Evolutionary conservation across 176 grass and related monocot species (phyloP).

Genomic region (Musa beccarii): DNA sequence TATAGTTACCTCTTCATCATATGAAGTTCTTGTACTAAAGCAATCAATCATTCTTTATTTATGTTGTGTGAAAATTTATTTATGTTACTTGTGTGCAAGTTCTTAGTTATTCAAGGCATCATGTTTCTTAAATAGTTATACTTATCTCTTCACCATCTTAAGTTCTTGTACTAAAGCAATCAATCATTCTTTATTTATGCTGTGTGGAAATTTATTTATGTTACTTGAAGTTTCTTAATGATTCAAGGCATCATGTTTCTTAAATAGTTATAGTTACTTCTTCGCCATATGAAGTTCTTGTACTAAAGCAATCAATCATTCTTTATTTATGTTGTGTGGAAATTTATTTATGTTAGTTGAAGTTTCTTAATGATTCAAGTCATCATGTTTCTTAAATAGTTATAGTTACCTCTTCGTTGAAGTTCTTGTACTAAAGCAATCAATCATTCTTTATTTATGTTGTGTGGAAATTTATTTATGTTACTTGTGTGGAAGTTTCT

Average conservation of each 20-base stretch:
- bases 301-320: slow-evolving; percentile 22
- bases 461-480: neutral
- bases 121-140: neutral
- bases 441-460: neutral
- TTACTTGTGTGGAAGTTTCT: neutral
- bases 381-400: neutral
- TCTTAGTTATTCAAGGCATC: neutral
- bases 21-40: slow-evolving; percentile 11
- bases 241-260: too few species aligned
- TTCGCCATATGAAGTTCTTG: neutral
- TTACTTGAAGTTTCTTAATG: neutral
- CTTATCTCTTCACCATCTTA: neutral
- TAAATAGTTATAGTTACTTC: neutral
- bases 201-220: neutral
- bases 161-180: slow-evolving; percentile 18
- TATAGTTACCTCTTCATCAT: neutral
- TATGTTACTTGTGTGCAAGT: neutral
- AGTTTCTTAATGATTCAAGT: neutral
- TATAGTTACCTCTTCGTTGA: neutral
- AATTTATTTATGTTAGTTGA: neutral
- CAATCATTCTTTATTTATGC: neutral
- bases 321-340: neutral
- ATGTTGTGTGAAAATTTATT: neutral
- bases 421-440: slow-evolving; percentile 18
- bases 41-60: slow-evolving; percentile 1